Conservation (phyloP, 2,329 filamentous ascomycete species). For the Fusarium siculi region DNA sequence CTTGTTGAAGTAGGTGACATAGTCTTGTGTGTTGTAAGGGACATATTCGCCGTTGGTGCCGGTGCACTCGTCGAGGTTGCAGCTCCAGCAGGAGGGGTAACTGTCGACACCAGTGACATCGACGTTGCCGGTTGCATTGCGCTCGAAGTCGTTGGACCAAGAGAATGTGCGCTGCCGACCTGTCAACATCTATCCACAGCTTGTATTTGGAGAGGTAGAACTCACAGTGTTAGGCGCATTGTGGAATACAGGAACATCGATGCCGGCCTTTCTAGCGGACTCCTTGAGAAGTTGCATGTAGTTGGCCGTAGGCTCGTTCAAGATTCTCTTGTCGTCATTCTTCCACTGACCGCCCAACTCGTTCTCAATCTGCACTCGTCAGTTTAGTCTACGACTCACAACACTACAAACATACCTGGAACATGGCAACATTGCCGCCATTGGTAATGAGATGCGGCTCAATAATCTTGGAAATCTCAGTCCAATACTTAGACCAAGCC, state of each 20-base stretch:
- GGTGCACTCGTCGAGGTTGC: slow-evolving; percentile 69
- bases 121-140: slow-evolving; percentile 65
- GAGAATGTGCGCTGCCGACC: slow-evolving; percentile 46
- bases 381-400: rapidly evolving
- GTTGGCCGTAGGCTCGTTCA: slow-evolving; percentile 59
- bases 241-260: slow-evolving; percentile 66
- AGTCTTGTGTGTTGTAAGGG: slow-evolving; percentile 55
- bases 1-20: slow-evolving; percentile 46
- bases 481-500: slow-evolving; percentile 65
- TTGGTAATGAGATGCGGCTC: slow-evolving; percentile 65
- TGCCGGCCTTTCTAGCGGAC: slow-evolving; percentile 64
- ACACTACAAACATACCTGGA: slow-evolving; percentile 45
- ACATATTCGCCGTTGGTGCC: slow-evolving; percentile 69
- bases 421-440: slow-evolving; percentile 65
- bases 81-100: slow-evolving; percentile 70
- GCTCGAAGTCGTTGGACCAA: slow-evolving; percentile 68
- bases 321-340: slow-evolving; percentile 53
- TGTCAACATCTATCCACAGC: slow-evolving; percentile 43
- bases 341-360: slow-evolving; percentile 60
- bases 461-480: slow-evolving; percentile 60
- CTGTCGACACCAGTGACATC: slow-evolving; percentile 64
- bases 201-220: rapidly evolving
- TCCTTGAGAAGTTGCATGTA: slow-evolving; percentile 69
- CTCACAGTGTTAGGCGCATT: slow-evolving; percentile 70
- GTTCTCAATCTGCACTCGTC: slow-evolving; percentile 59